These are phyloP conservation scores for Madurella mycetomatis DNA, from an alignment of 2,329 filamentous ascomycete species.

Conservation along the genomic window DNA sequence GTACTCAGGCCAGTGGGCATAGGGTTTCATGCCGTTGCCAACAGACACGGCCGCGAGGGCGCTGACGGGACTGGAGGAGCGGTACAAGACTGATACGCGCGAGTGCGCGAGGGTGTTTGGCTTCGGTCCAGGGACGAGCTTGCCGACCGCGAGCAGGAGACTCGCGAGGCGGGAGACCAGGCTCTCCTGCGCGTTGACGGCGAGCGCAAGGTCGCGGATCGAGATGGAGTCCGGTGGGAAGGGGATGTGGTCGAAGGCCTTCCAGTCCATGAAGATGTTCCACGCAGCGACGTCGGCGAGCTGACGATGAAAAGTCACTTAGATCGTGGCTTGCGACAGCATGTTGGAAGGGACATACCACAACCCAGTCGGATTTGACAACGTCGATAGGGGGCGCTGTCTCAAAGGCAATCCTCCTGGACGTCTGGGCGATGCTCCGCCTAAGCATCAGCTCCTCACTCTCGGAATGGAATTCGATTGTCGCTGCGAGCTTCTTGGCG, in stretches of 20 bases:
- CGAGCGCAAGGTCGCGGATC: slow-evolving; percentile 21
- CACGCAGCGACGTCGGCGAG: slow-evolving; percentile 19
- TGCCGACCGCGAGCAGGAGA: slow-evolving; percentile 20
- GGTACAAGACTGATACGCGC: slow-evolving; percentile 23
- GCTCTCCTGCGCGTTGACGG: slow-evolving; percentile 21
- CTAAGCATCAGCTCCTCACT: slow-evolving; percentile 7
- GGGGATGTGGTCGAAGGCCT: slow-evolving; percentile 29
- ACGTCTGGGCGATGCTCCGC: slow-evolving; percentile 13
- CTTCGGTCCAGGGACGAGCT: slow-evolving; percentile 14
- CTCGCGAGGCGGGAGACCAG: slow-evolving; percentile 25
- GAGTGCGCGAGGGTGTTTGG: slow-evolving; percentile 20
- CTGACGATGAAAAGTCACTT: slow-evolving; percentile 2
- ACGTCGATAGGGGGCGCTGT: slow-evolving; percentile 15
- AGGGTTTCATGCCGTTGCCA: slow-evolving; percentile 27
- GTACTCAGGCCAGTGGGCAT: slow-evolving; percentile 26
- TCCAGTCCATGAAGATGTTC: slow-evolving; percentile 27
- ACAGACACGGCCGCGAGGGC: slow-evolving; percentile 22
- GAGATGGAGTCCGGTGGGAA: slow-evolving; percentile 19
- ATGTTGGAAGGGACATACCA: slow-evolving; percentile 4
- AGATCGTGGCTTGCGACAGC: not conserved
- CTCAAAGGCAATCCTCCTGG: slow-evolving; percentile 21
- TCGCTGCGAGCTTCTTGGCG: slow-evolving; percentile 14
- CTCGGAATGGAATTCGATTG: not conserved
- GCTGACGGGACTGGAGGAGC: slow-evolving; percentile 12
- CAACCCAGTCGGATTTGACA: slow-evolving; percentile 22